Percentiles rank a stretch among this genome's conserved stretches.
These are phyloP conservation scores for Aspergillus fijiensis DNA, from an alignment of 2,329 filamentous ascomycete species.

Conservation along the genomic window DNA sequence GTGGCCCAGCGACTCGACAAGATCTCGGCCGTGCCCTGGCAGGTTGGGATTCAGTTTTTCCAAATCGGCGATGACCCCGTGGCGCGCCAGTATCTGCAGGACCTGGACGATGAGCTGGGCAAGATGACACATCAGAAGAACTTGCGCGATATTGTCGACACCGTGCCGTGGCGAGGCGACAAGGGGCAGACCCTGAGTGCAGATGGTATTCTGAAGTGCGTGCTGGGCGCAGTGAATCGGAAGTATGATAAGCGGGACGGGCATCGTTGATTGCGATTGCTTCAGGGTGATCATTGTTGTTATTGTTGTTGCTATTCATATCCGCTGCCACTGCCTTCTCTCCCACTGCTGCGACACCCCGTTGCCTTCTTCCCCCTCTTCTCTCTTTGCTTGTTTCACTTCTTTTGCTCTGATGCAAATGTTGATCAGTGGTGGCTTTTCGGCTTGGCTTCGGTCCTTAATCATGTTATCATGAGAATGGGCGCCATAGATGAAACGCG, in stretches of 20 bases:
- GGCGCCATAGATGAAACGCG: constrained; percentile 7
- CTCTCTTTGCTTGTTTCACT: constrained; percentile 6
- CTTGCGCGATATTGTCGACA: constrained; percentile 87
- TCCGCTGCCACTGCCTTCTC: neutral
- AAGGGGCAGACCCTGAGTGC: constrained; percentile 58
- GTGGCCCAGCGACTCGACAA: constrained; percentile 64
- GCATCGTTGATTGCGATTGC: constrained; percentile 10
- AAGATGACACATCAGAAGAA: constrained; percentile 46
- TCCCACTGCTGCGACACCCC: neutral
- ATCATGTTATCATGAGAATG: neutral
- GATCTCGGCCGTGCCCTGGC: constrained; percentile 67
- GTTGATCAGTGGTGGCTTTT: neutral
- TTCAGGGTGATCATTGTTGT: constrained; percentile 1
- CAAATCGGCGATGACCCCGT: constrained; percentile 75
- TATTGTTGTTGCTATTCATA: constrained; percentile 3
- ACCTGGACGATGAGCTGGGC: constrained; percentile 72
- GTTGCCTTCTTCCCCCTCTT: neutral
- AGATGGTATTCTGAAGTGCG: constrained; percentile 75
- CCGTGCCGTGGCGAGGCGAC: constrained; percentile 67
- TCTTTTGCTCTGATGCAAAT: neutral
- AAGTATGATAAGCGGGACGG: constrained; percentile 55
- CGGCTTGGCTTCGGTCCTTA: neutral
- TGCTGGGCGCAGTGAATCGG: constrained; percentile 74
- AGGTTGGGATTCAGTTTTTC: constrained; percentile 94
- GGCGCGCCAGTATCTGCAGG: constrained; percentile 64